Evolutionary conservation across 106 monocot species (phyloP).

Genomic region (Dendrobium nobile): DNA sequence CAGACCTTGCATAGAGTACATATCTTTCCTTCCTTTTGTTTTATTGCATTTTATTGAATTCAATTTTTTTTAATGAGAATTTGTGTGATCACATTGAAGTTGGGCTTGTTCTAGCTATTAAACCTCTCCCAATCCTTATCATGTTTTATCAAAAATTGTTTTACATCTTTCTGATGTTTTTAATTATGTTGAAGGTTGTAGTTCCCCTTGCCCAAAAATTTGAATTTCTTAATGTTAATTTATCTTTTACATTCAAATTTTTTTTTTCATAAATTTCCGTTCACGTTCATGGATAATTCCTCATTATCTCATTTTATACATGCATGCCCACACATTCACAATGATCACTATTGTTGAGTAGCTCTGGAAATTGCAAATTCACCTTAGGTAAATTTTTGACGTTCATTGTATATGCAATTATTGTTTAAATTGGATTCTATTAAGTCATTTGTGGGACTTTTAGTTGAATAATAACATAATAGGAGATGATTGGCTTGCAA

Average conservation of each 20-base stretch:
- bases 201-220: neutral
- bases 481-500: neutral
- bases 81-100: neutral
- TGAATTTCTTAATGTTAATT: neutral
- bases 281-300: neutral
- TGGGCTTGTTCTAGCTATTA: neutral
- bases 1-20: slow-evolving; percentile 26
- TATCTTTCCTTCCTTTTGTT: neutral
- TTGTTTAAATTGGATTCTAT: neutral
- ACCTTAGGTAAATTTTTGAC: neutral
- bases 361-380: neutral
- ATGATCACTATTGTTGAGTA: neutral
- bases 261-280: neutral
- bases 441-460: neutral
- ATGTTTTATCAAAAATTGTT: neutral
- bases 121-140: neutral
- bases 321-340: neutral
- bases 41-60: neutral
- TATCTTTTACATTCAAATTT: neutral
- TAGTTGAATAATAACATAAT: neutral
- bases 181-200: too few relatives aligned
- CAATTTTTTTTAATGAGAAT: neutral
- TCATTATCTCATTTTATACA: neutral
- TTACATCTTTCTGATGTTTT: too few relatives aligned
- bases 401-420: neutral